These are phyloP conservation scores for Leptographium procerum DNA, from an alignment of 2,329 filamentous ascomycete genomes.

Conservation along the genomic window DNA sequence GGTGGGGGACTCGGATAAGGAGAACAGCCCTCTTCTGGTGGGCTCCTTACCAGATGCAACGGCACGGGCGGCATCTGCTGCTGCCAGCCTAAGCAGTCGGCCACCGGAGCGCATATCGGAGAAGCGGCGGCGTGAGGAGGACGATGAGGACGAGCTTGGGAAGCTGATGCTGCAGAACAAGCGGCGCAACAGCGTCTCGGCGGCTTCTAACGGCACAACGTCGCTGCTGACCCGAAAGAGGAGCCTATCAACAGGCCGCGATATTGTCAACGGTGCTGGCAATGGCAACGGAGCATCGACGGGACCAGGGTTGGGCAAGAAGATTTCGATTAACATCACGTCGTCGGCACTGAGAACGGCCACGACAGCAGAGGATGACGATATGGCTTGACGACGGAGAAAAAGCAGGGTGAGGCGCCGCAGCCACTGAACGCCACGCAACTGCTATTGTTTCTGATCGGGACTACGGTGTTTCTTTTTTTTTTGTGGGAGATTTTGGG, in stretches of 20 bases:
- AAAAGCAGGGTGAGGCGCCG: neutral
- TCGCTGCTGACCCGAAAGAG: constrained; percentile 34
- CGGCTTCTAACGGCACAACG: constrained; percentile 20
- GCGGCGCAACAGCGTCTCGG: constrained; percentile 42
- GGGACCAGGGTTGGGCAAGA: neutral
- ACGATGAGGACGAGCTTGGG: constrained; percentile 84
- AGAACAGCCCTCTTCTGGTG: neutral
- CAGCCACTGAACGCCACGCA: too few species aligned
- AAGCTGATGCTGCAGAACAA: constrained; percentile 62
- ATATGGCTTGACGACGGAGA: constrained; percentile 4
- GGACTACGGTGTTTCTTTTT: neutral
- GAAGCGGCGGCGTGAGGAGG: constrained; percentile 83
- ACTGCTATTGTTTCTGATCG: neutral
- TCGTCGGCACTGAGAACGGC: constrained; percentile 6
- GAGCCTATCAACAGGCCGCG: constrained; percentile 17
- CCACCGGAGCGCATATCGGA: constrained; percentile 73
- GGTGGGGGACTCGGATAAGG: neutral
- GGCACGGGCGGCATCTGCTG: neutral
- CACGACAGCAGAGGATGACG: constrained; percentile 4
- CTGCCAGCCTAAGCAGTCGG: neutral
- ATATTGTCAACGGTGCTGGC: neutral
- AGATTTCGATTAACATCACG: constrained; percentile 13
- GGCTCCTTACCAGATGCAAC: neutral
- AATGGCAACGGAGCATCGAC: neutral
- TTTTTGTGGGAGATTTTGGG: too few species aligned